Evolutionary conservation across 306 rosid genomes (phyloP).

Genomic region (Pyrus bretschneideri): DNA sequence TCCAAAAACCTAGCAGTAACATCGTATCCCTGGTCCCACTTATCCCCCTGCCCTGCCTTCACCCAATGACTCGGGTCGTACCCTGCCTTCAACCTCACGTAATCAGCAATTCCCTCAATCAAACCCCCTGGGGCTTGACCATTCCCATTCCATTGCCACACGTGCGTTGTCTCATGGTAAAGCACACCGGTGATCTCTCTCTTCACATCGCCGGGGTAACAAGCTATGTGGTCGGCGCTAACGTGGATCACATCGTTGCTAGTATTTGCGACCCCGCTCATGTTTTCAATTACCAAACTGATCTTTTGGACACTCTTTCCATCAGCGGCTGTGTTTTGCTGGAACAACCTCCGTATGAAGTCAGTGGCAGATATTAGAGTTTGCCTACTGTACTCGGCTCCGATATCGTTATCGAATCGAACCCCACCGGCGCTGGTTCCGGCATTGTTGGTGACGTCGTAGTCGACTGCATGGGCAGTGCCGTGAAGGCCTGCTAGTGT

Average conservation of each 20-base stretch:
- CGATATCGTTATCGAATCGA: slow-evolving; percentile 26
- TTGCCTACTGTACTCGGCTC: slow-evolving; percentile 6
- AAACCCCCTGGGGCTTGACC: neutral
- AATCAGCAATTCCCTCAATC: too few species aligned
- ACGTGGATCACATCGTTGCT: slow-evolving; percentile 7
- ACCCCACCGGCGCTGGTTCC: slow-evolving; percentile 15
- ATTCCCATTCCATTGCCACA: slow-evolving; percentile 47
- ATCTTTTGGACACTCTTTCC: neutral
- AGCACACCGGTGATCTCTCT: slow-evolving; percentile 38
- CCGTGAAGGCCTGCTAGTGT: neutral
- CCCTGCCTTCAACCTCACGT: too few species aligned
- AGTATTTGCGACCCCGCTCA: slow-evolving; percentile 13
- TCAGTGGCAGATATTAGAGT: slow-evolving; percentile 17
- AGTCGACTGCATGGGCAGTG: slow-evolving; percentile 11
- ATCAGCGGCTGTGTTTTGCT: slow-evolving; percentile 5
- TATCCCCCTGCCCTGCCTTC: too few species aligned
- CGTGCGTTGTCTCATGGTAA: slow-evolving; percentile 38
- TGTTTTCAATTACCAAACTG: slow-evolving; percentile 19
- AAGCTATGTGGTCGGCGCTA: slow-evolving; percentile 18
- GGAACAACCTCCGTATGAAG: slow-evolving; percentile 24
- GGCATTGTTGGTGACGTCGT: slow-evolving; percentile 16
- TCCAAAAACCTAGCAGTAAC: too few species aligned
- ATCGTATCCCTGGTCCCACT: too few species aligned
- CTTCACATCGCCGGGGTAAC: slow-evolving; percentile 31
- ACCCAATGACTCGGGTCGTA: too few species aligned